Evolutionary conservation across 768 basidiomycete species (phyloP), one percentile per base, ranked within the genome.

Genomic region (Lanmaoa pseudosensibilis): DNA sequence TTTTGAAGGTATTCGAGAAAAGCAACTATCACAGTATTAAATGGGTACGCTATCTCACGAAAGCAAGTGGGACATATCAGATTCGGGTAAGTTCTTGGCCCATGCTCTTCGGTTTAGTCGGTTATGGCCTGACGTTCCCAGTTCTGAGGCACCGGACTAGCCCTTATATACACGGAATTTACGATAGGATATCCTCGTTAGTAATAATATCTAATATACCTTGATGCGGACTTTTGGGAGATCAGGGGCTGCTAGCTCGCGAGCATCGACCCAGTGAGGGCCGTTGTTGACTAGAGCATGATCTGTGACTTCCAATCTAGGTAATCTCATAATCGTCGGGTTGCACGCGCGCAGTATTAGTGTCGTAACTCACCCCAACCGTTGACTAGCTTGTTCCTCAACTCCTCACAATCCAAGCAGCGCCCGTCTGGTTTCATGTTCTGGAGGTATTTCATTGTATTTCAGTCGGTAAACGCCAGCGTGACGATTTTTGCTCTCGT

Each of bases 1-100:
- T 98, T 81, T 75, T 99, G 68, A 98, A 98, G 72, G 96, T 99
- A 18, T 98, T 98, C 63, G 97, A 98, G 78, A 97, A 93, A 81
- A 84, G 82, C 70, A 92, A 86, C 61, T 98, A 98, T 69, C 86
- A 94, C 60, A 94, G 92, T 62, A 85, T 97, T 56, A 96, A 96
- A 72, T 96, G 94, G 94, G 94, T 96, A 39, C 78, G 94, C 52
- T 97, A 96, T 69, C 82, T 97, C 54, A 94, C 94, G 23, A 96
- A 95, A 74, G 92, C 94, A 7, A 94, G 87, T 65, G 94, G 96
- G 46, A 78, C 85, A 4, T 98, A 98, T 75, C 95, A 98, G 75
- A 86, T 98, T 60, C 77, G 95, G 78, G 94, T 96, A 70, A 74
- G 93, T 81, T 30, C 38, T 41, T 34, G 39, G 16, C 18, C 23